Base-by-base conservation (phyloP, 805 yeast genomes). In the Starmerella sp. region DNA sequence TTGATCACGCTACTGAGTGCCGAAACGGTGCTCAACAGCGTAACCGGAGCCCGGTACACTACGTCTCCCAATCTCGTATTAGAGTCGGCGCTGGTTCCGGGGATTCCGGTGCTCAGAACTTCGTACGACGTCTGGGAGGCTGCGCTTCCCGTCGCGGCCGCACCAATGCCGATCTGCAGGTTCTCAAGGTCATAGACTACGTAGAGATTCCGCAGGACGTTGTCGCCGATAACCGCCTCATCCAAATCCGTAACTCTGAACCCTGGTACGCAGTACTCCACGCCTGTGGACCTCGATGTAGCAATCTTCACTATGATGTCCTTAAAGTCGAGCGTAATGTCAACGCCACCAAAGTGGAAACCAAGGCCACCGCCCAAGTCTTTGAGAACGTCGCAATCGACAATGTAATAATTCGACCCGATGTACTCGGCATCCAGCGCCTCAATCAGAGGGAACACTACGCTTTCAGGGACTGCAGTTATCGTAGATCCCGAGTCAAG, bases 111-210 rank as follows among this genome's bases (percentile, higher is more conserved):
- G 17, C 34, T 44, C 13, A 44, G 6, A 29, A 30, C 22, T 5
- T 44, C 36, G 48, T 22, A 22, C 17, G 41, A 37, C 41, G 41
- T 13, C 15, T 13, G 17, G 14, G 41, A 13, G 17, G 17, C 41
- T 22, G 15, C 22, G 36, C 22, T 28, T 6, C 45, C 60, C 50
- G 57, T 63, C 37, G 56, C 58, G 49, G 77, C 75, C 55, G 75
- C 76, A 15, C 83, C 88, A 52, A 84, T 57, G 1, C 83, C 78
- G 31, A 84, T 70, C 63, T 77, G 73, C 50, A 65, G 66, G 60
- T 76, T 76, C 35, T 81, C 85, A 50, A 83, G 70, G 65, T 85
- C 86, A 66, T 76, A 82, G 22, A 82, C 86, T 31, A 78, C 75
- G 64, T 84, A 85, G 6, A 83, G 83, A 44, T 76, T 74, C 54